phyloP scores from a whole-genome alignment of 2,329 filamentous ascomycete species.

The Fusarium bactridioides region DNA sequence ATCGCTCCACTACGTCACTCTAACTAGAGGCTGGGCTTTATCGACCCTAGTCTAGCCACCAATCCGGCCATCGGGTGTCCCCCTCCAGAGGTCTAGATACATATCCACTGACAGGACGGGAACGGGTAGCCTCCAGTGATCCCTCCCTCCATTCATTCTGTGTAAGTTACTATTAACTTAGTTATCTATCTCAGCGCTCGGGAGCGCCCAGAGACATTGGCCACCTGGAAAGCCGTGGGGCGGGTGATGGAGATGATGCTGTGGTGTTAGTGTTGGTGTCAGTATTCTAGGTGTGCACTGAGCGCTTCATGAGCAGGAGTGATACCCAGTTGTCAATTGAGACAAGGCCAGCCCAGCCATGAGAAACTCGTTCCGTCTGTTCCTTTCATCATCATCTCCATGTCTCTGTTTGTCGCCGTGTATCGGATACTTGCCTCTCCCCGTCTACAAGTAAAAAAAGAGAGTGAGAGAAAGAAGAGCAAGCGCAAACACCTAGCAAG shows the following conservation, averaged over 20 bases:
- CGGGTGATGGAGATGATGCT: not conserved
- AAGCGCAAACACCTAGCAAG: conserved; percentile 20
- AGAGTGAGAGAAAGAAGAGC: not conserved
- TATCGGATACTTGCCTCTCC: conserved; percentile 17
- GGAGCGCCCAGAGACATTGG: conserved; percentile 30
- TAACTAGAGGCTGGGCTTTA: conserved; percentile 24
- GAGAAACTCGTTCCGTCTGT: conserved; percentile 7
- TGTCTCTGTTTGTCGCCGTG: not conserved
- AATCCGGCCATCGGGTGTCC: conserved; percentile 24
- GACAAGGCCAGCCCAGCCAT: not conserved
- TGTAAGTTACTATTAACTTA: not conserved
- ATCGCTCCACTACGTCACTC: not conserved
- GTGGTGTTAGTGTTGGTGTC: not conserved
- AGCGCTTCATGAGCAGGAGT: conserved; percentile 5
- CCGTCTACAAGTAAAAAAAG: not conserved
- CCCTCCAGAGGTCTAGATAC: conserved; percentile 5
- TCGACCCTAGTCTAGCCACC: conserved; percentile 33
- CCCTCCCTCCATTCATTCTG: conserved; percentile 3
- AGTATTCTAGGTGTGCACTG: conserved; percentile 2
- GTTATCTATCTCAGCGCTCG: conserved; percentile 29
- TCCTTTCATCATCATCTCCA: not conserved
- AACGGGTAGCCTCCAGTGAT: conserved; percentile 33
- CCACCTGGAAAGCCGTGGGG: conserved; percentile 9
- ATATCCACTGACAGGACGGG: conserved; percentile 31
- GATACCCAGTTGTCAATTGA: not conserved